Conservation (phyloP, 2,329 filamentous ascomycete species). For the Pseudogymnoascus sp. region DNA sequence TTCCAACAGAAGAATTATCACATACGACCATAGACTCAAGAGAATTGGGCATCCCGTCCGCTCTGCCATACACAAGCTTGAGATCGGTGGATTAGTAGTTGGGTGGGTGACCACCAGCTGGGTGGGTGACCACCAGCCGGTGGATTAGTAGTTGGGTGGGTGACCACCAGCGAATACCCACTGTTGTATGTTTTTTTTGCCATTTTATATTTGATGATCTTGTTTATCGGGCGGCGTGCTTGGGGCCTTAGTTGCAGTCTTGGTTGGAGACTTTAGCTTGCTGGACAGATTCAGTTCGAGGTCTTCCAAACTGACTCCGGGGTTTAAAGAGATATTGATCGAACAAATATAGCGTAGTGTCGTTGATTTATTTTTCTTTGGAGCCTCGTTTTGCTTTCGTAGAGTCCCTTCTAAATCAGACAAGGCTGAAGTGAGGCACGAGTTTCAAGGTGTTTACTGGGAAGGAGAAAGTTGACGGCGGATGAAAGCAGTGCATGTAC, state of each 20-base stretch:
- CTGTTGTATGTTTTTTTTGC: too few relatives aligned
- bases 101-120: too few relatives aligned
- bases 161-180: too few relatives aligned
- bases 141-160: too few relatives aligned
- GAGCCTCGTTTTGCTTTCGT: not conserved
- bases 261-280: not conserved
- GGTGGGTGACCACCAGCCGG: too few relatives aligned
- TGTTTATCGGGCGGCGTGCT: not conserved
- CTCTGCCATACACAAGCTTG: too few relatives aligned
- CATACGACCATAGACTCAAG: too few relatives aligned
- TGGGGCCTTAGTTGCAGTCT: not conserved
- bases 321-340: not conserved
- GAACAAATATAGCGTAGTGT: not conserved
- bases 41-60: too few relatives aligned
- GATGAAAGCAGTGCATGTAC: not conserved
- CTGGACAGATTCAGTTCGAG: not conserved
- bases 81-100: too few relatives aligned
- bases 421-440: not conserved
- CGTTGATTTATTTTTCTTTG: not conserved
- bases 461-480: not conserved
- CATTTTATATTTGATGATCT: too few relatives aligned
- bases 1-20: too few relatives aligned
- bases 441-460: not conserved
- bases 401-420: not conserved
- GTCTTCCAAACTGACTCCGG: not conserved